These are phyloP conservation scores for Barnettozyma vustinii DNA, from an alignment of 805 yeast species.

Conservation along the genomic window DNA sequence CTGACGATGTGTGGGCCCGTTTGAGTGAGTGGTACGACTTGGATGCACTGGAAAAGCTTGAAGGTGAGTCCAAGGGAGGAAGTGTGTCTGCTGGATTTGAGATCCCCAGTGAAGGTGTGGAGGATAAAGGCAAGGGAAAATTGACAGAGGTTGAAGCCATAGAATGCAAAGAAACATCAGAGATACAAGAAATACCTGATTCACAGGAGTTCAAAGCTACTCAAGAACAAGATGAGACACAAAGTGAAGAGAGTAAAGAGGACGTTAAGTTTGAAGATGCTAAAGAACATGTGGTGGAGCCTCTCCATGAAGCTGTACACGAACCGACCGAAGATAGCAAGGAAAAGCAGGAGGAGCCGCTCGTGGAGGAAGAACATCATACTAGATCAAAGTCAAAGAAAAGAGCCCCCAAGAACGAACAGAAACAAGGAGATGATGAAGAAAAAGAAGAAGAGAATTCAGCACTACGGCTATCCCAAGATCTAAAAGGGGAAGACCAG, in stretches of 20 bases:
- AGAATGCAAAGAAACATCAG: not conserved
- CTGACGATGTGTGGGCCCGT: constrained; percentile 53
- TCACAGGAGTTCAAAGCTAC: constrained; percentile 2
- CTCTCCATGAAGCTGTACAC: not conserved
- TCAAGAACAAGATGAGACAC: constrained; percentile 6
- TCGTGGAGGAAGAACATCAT: not conserved
- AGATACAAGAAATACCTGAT: not conserved
- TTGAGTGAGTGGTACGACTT: constrained; percentile 50
- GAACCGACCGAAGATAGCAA: not conserved
- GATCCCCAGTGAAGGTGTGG: not conserved
- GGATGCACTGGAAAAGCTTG: constrained; percentile 51
- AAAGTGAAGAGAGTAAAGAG: not conserved
- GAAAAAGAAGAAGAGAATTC: constrained; percentile 3
- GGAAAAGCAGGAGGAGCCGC: constrained; percentile 1
- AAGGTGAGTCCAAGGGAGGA: constrained; percentile 23
- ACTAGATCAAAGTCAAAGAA: not conserved
- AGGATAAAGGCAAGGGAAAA: not conserved
- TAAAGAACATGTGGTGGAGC: not conserved
- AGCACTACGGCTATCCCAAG: not conserved
- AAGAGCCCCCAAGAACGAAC: not conserved
- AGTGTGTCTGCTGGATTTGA: not conserved
- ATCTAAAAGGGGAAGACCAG: constrained; percentile 1
- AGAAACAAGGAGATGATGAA: not conserved
- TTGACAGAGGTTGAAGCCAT: not conserved
- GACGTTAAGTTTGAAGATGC: constrained; percentile 1